Evolutionary conservation across 2,329 filamentous ascomycete genomes (phyloP), one percentile per base, ranked within the genome.

Genomic region (Fusarium sororula): DNA sequence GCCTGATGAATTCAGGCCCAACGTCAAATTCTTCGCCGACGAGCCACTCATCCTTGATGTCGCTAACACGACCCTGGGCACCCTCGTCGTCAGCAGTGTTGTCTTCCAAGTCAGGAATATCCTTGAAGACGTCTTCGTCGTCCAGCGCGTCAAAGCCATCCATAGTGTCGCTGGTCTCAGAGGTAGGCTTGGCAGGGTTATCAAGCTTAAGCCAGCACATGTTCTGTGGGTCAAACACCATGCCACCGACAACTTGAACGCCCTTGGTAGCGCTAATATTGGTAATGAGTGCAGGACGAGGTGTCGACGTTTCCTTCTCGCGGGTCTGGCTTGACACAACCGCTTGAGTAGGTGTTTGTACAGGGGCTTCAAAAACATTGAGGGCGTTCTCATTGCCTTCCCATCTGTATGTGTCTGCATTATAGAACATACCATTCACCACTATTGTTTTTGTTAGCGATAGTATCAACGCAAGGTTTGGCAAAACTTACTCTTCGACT

Each of bases 1-100:
- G 88, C 77, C 92, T 89, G 72, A 98, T 92, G 80, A 98, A 99
- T 81, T 97, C 94, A 7, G 96, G 96, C 0, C 96, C 96, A 63
- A 99, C 94, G 80, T 99, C 96, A 78, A 99, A 99, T 81, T 99
- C 96, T 83, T 99, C 96, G 59, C 94, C 94, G 18, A 98, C 93
- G 56, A 94, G 90, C 88, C 94, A 96, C 79, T 95, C 93, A 77
- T 95, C 93, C 66, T 90, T 90, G 72, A 90, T 82, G 61, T 92
- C 90, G 77, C 88, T 91, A 76, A 85, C 84, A 26, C 89, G 88
- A 51, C 86, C 86, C 44, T 84, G 82, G 28, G 84, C 83, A 13
- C 82, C 83, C 17, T 88, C 86, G 13, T 86, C 86, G 18, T 88
- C 87, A 50, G 85, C 85, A 24, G 84, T 80, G 42, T 84, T 86